Conservation (phyloP, 2,329 filamentous ascomycete species). For the Fusarium tjaetaba region DNA sequence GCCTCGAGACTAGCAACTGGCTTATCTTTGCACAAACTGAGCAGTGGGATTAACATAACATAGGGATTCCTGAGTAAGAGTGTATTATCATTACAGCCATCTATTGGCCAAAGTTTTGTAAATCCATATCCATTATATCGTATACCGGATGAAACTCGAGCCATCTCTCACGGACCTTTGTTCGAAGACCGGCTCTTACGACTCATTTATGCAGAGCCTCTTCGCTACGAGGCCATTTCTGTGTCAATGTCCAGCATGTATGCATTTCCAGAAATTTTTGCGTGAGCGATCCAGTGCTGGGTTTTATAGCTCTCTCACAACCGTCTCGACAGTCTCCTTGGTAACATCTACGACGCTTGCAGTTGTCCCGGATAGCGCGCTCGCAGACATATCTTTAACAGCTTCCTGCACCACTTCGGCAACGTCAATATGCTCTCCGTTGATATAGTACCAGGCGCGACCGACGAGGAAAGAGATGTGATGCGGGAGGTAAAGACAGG, state of each 20-base stretch:
- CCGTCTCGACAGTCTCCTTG: conserved; percentile 40
- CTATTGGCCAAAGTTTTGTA: conserved; percentile 23
- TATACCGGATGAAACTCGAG: conserved; percentile 18
- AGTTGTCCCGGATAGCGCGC: conserved; percentile 44
- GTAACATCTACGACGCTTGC: conserved; percentile 38
- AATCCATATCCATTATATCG: conserved; percentile 34
- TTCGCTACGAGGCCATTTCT: neutral
- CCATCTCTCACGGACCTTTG: neutral
- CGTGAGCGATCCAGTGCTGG: neutral
- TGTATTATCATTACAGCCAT: conserved; percentile 40
- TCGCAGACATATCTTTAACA: conserved; percentile 47
- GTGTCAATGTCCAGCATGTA: neutral
- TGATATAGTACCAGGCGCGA: conserved; percentile 94
- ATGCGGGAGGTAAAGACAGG: conserved; percentile 91
- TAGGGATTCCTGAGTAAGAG: neutral
- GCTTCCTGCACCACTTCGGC: conserved; percentile 48
- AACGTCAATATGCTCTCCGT: conserved; percentile 75
- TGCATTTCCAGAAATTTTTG: neutral
- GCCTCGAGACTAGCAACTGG: neutral
- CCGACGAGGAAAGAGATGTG: conserved; percentile 84
- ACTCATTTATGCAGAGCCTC: neutral
- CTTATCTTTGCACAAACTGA: neutral
- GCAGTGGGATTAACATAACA: neutral
- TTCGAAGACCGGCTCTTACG: neutral
- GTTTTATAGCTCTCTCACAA: conserved; percentile 50